Base-by-base conservation (phyloP, 2,329 filamentous ascomycete genomes). In the Aquanectria penicillioides region DNA sequence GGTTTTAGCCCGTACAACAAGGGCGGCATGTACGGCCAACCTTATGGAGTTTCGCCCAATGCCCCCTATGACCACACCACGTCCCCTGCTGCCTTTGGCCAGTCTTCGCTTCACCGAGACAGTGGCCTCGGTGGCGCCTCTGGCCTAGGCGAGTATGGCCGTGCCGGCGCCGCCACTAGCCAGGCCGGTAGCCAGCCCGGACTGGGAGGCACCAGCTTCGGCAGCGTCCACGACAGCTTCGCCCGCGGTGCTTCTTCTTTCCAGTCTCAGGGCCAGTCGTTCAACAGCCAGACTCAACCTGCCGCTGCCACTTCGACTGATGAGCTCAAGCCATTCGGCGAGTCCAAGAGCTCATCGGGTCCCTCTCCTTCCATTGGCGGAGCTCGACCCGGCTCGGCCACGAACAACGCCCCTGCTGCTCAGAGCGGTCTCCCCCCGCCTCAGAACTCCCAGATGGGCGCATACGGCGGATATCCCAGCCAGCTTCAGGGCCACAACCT, bases 271-370 rank as follows among this genome's bases (percentile, higher is more conserved):
- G 78, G 78, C 10, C 85, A 86, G 70, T 77, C 78, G 1, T 88
- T 83, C 72, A 82, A 79, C 71, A 80, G 76, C 52, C 79, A 83
- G 53, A 75, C 77, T 6, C 84, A 86, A 71, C 76, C 79, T 3
- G 75, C 76, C 31, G 73, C 70, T 38, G 75, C 76, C 31, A 75
- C 77, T 6, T 74, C 80, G 8, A 60, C 64, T 37, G 85, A 87
- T 59, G 85, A 87, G 25, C 69, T 87, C 73, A 87, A 87, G 80
- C 83, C 83, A 0, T 87, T 85, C 58, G 82, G 82, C 46, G 85
- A 87, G 17, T 71, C 78, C 66, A 87, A 87, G 80, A 69, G 78
- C 15, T 77, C 76, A 9, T 77, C 81, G 33, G 85, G 85, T 2
- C 84, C 85, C 10, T 87, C 83, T 59, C 84, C 85, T 37, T 84